phyloP scores from a whole-genome alignment of 257 asterid genomes.

The Solanum tarapatanum region DNA sequence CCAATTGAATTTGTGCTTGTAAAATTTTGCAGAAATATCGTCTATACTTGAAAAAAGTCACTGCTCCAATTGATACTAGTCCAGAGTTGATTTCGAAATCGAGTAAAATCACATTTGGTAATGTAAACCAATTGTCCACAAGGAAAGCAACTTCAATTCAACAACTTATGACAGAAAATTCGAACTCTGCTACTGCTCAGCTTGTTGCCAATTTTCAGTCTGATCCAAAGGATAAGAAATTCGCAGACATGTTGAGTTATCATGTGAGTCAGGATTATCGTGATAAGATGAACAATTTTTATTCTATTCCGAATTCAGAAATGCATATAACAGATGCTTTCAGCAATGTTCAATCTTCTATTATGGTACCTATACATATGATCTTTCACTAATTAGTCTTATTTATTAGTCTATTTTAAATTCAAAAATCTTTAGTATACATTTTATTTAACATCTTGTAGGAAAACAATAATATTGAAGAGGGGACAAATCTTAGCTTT shows the following conservation, averaged over 20 bases:
- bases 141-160: neutral
- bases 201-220: neutral
- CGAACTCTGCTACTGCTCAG: neutral
- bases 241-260: neutral
- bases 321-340: neutral
- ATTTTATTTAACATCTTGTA: neutral
- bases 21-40: neutral
- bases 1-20: neutral
- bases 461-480: neutral
- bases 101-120: neutral
- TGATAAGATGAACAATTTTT: neutral
- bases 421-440: neutral
- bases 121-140: neutral
- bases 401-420: too few relatives aligned
- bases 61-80: neutral
- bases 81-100: neutral
- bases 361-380: neutral
- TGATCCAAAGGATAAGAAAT: neutral
- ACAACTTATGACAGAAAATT: neutral
- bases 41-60: neutral
- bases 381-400: neutral
- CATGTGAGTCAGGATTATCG: neutral
- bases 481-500: neutral
- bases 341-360: neutral
- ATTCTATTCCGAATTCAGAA: neutral